Evolutionary conservation across 139 green algal species (phyloP).

Genomic region (Pseudopediastrum boryanum): DNA sequence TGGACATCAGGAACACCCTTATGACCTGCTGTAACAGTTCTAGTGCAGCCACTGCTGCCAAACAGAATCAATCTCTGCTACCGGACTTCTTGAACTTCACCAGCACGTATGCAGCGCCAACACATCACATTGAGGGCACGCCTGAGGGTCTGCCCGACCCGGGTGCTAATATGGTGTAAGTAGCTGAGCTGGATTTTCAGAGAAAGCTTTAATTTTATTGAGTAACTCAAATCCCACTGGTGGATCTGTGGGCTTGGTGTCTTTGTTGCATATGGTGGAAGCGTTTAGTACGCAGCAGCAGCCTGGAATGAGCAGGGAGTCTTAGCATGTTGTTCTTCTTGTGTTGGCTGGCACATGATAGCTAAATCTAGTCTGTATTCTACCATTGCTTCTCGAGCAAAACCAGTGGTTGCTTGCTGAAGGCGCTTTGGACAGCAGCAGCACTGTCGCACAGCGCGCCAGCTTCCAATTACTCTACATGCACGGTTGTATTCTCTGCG

Average conservation of each 20-base stretch:
- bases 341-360: no score
- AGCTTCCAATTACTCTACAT: not conserved
- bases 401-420: no score
- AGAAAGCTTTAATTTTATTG: no score
- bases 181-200: no score
- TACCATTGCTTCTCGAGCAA: no score
- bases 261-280: not conserved
- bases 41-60: slow-evolving; percentile 11
- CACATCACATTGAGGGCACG: not conserved
- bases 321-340: no score
- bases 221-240: no score
- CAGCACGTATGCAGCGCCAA: not conserved
- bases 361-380: no score
- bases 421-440: no score
- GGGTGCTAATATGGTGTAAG: slow-evolving; percentile 20
- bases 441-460: not conserved
- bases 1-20: slow-evolving; percentile 37
- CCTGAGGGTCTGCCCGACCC: not conserved
- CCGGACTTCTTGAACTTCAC: not conserved
- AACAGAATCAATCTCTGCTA: not conserved
- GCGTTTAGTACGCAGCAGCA: no score
- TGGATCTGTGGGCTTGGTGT: not conserved
- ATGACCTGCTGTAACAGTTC: slow-evolving; percentile 34
- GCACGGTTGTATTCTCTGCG: not conserved
- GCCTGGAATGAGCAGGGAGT: no score